Percentiles rank a stretch among this genome's conserved stretches.
These are phyloP conservation scores for Dimocarpus longan DNA, from an alignment of 345 rosid species.

Conservation along the genomic window DNA sequence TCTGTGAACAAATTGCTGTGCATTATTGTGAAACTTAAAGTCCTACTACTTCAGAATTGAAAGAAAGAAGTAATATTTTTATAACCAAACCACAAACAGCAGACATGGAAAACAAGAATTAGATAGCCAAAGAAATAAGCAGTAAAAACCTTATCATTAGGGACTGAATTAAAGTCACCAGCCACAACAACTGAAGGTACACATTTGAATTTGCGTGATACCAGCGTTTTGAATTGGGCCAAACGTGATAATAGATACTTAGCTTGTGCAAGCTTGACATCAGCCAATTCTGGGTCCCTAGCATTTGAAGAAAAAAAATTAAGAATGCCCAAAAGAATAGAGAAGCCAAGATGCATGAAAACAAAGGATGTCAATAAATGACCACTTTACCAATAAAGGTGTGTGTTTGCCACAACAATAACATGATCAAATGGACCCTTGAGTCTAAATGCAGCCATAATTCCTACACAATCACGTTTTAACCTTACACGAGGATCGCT, in stretches of 20 bases:
- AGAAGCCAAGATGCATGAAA: conserved; percentile 3
- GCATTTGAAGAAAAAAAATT: conserved; percentile 16
- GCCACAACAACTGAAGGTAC: conserved; percentile 64
- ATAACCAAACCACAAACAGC: background rate
- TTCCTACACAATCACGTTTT: conserved; percentile 89
- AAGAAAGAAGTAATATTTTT: background rate
- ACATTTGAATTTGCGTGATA: conserved; percentile 62
- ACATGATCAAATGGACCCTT: conserved; percentile 54
- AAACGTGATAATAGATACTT: conserved; percentile 70
- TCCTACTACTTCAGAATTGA: background rate
- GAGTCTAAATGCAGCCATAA: conserved; percentile 87
- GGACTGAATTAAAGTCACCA: conserved; percentile 96
- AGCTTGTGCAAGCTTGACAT: conserved; percentile 97
- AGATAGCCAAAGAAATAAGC: background rate
- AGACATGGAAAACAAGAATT: background rate
- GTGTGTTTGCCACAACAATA: conserved; percentile 84
- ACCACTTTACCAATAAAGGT: conserved; percentile 72
- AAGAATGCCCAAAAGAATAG: background rate
- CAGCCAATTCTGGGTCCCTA: conserved; percentile 94
- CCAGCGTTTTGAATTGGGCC: conserved; percentile 56
- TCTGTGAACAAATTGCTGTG: background rate
- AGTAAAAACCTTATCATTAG: conserved; percentile 68
- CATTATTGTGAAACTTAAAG: background rate
- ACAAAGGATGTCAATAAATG: background rate
- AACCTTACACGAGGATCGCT: conserved; percentile 78